Evolutionary conservation across 1,284 basidiomycete genomes (phyloP), one percentile per base, ranked within the genome.

Genomic region (Puccinia polysora): DNA sequence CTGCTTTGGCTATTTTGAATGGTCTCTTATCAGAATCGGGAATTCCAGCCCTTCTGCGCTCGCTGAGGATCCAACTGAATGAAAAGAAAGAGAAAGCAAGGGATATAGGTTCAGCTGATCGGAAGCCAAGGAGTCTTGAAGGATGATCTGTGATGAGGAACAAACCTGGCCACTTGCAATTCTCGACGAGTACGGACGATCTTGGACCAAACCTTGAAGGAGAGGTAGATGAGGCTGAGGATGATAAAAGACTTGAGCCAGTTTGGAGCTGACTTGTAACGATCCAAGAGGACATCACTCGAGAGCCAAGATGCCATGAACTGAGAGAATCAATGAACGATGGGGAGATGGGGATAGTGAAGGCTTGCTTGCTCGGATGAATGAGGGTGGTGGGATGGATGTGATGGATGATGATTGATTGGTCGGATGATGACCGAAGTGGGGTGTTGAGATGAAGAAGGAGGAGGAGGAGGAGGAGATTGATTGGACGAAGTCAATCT

Each of bases 1-100:
- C 75, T 0, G 74, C 72, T 20, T 75, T 59, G 4, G 76, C 76
- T 49, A 75, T 59, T 0, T 74, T 75, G 38, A 77, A 77, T 0
- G 76, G 76, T 18, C 76, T 64, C 3, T 71, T 25, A 40, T 77
- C 76, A 25, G 74, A 72, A 52, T 77, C 76, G 5, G 75, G 75
- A 38, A 77, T 77, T 10, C 76, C 76, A 10, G 76, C 76, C 30
- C 74, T 75, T 25, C 76, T 67, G 52, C 76, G 68, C 52, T 75
- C 73, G 7, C 74, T 75, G 40, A 67, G 65, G 30, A 67, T 67
- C 50, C 43, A 74, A 74, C 65, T 67, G 25, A 15, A 14, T 25
- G 18, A 23, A 20, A 18, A 52, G 8, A 32, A 14, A 4, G 15
- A 4, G 43, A 28, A 55, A 28, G 52, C 12, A 18, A 30, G 2